Conservation (phyloP, 306 rosid species). For the Adenanthera pavonina region DNA sequence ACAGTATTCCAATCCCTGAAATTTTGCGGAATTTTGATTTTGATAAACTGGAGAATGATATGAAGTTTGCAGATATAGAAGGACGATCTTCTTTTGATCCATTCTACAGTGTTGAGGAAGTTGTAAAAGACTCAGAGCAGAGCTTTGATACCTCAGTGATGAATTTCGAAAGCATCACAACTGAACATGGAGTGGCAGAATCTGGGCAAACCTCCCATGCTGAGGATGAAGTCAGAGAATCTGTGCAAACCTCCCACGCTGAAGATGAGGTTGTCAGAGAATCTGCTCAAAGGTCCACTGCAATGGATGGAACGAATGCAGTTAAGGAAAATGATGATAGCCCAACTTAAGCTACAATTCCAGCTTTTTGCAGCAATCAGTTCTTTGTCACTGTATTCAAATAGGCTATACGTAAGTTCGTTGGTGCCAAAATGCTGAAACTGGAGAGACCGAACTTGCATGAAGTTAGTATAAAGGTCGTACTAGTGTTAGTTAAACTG, state of each 20-base stretch:
- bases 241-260: conserved; percentile 42
- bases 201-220: conserved; percentile 38
- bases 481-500: conserved; percentile 51
- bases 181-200: conserved; percentile 44
- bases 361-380: conserved; percentile 42
- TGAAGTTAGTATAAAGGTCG: conserved; percentile 32
- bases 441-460: conserved; percentile 32
- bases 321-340: conserved; percentile 38
- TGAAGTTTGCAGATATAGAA: conserved; percentile 57
- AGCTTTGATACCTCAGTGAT: conserved; percentile 43
- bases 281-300: conserved; percentile 43
- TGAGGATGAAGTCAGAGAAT: conserved; percentile 45
- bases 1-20: conserved; percentile 60
- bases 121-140: conserved; percentile 43
- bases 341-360: conserved; percentile 42
- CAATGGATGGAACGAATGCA: conserved; percentile 36
- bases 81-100: conserved; percentile 55
- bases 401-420: conserved; percentile 31
- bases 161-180: conserved; percentile 40
- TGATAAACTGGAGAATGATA: conserved; percentile 53
- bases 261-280: conserved; percentile 45
- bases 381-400: conserved; percentile 35
- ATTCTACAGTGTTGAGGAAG: conserved; percentile 57
- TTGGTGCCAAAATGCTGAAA: conserved; percentile 40
- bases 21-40: conserved; percentile 66